Percentiles rank a stretch among this genome's conserved stretches.
phyloP scores from a whole-genome alignment of 1,284 basidiomycete genomes.

The Sanghuangporus weigelae region DNA sequence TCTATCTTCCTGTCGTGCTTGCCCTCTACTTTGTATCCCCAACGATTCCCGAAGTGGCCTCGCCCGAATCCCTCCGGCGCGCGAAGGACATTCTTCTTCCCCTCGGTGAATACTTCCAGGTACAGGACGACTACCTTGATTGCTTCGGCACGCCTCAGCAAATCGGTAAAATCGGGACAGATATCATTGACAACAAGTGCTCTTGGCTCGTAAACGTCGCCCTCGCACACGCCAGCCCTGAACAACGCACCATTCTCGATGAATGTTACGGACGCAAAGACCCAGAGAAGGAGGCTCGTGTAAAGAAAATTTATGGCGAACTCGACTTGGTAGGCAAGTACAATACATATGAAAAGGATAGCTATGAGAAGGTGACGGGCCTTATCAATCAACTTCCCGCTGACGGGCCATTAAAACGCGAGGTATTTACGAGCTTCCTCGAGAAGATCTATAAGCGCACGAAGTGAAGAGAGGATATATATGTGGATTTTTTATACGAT shows the following conservation, averaged over 20 bases:
- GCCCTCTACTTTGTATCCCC: conserved; percentile 64
- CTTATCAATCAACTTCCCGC: conserved; percentile 72
- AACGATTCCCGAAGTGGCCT: conserved; percentile 60
- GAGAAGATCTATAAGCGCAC: conserved; percentile 87
- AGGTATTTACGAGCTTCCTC: conserved; percentile 83
- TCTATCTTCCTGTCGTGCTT: conserved; percentile 96
- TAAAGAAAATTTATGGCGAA: conserved; percentile 78
- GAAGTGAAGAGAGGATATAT: conserved; percentile 50
- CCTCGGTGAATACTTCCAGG: conserved; percentile 97
- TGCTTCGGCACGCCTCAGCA: conserved; percentile 87
- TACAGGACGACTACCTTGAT: conserved; percentile 98
- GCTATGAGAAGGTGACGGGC: conserved; percentile 60
- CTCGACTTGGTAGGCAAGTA: conserved; percentile 70
- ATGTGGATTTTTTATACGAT: background rate
- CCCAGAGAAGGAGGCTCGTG: conserved; percentile 50
- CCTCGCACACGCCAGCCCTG: conserved; percentile 51
- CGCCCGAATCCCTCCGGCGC: conserved; percentile 66
- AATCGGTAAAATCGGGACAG: conserved; percentile 96
- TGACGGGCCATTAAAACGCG: conserved; percentile 53
- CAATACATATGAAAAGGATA: conserved; percentile 72
- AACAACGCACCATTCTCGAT: conserved; percentile 58
- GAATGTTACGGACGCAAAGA: conserved; percentile 89
- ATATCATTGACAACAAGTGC: conserved; percentile 99
- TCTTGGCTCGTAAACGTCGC: conserved; percentile 96
- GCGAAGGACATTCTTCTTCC: conserved; percentile 86